These are phyloP conservation scores for Lactarius quietus DNA, from an alignment of 768 basidiomycete genomes.

Conservation along the genomic window DNA sequence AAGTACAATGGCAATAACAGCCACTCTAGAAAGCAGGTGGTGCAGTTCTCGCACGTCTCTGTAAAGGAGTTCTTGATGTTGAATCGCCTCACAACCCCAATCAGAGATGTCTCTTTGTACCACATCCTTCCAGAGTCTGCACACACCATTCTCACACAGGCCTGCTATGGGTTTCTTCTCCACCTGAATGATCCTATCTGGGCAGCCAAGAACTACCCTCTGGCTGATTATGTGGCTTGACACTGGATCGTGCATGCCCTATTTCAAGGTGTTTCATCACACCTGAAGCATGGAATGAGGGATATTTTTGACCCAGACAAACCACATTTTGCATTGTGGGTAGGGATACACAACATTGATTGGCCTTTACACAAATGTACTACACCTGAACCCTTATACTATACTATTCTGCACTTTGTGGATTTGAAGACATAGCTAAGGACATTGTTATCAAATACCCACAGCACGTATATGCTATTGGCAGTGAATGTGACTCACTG, in stretches of 20 bases:
- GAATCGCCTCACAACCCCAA: not conserved
- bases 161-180: too few relatives aligned
- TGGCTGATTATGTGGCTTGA: slow-evolving; percentile 1
- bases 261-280: not conserved
- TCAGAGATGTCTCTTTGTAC: not conserved
- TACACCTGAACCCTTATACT: too few relatives aligned
- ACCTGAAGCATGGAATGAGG: not conserved
- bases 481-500: not conserved
- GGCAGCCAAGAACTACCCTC: not conserved
- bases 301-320: not conserved
- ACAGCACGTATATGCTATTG: not conserved
- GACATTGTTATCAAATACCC: not conserved
- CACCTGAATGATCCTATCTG: too few relatives aligned
- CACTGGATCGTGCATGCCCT: not conserved
- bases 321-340: not conserved
- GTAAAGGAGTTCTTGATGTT: slow-evolving; percentile 1
- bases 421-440: not conserved
- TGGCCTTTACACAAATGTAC: too few relatives aligned
- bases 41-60: slow-evolving; percentile 3
- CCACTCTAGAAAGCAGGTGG: too few relatives aligned
- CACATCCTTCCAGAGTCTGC: not conserved
- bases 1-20: too few relatives aligned
- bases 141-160: too few relatives aligned
- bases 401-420: not conserved
- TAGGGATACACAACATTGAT: not conserved